These are phyloP conservation scores for Inga oerstediana DNA, from an alignment of 306 rosid species.

Conservation along the genomic window DNA sequence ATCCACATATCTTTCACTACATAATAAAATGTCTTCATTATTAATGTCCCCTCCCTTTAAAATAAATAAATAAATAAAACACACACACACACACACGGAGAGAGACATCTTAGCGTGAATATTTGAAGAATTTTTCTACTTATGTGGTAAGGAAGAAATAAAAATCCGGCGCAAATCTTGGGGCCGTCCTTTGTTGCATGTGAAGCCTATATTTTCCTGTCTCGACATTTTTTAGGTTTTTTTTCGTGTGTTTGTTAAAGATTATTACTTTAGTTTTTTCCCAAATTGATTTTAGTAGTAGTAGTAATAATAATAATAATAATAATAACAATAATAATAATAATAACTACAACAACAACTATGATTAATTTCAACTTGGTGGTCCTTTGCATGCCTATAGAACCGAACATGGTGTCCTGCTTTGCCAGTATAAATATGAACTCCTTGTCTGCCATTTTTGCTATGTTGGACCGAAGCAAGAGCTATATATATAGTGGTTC, in stretches of 20 bases:
- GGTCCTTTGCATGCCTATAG: slow-evolving; percentile 1
- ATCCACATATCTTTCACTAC: too few species aligned
- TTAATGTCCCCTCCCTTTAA: not conserved
- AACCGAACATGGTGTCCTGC: slow-evolving; percentile 26
- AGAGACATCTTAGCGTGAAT: not conserved
- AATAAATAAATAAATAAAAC: too few species aligned
- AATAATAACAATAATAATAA: not conserved
- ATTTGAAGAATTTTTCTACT: not conserved
- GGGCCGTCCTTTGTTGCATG: slow-evolving; percentile 32
- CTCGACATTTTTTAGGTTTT: not conserved
- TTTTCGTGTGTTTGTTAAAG: not conserved
- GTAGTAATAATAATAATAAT: too few species aligned
- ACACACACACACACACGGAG: not conserved
- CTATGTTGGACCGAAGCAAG: not conserved
- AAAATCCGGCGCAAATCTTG: slow-evolving; percentile 51
- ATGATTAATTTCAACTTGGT: slow-evolving; percentile 29
- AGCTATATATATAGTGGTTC: not conserved
- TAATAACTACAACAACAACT: not conserved
- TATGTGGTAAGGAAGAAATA: not conserved
- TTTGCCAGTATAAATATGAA: slow-evolving; percentile 31
- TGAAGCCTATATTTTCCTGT: slow-evolving; percentile 31
- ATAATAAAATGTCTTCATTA: not conserved
- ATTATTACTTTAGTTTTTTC: not conserved
- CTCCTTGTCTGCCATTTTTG: slow-evolving; percentile 15
- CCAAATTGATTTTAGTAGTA: not conserved